Conservation (phyloP, 1,284 basidiomycete genomes). For the Leucoagaricus sp. region DNA sequence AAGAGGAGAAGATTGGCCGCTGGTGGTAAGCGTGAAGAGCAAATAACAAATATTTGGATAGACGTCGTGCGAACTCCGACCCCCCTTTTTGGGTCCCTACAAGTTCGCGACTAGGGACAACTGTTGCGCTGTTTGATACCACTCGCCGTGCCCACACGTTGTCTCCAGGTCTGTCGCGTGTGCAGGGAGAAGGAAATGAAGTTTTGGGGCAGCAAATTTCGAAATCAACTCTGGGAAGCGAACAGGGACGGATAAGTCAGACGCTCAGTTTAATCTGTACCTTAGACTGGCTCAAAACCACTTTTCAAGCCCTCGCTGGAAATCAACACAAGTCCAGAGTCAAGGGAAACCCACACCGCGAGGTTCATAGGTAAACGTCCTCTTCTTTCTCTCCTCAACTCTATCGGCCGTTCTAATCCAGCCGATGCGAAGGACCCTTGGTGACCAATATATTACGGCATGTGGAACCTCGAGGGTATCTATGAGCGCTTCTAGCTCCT, state of each 20-base stretch:
- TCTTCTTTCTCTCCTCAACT: background rate
- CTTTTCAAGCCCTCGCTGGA: background rate
- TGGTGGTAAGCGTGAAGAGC: background rate
- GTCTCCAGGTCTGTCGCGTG: background rate
- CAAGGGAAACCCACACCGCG: background rate
- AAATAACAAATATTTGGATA: slow-evolving; percentile 15
- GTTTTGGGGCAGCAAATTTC: background rate
- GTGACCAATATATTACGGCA: slow-evolving; percentile 4
- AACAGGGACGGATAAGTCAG: background rate
- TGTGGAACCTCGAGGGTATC: background rate
- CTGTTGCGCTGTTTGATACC: too few relatives aligned
- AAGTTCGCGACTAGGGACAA: background rate
- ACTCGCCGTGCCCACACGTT: background rate
- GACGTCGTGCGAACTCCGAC: slow-evolving; percentile 11
- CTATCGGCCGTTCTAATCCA: background rate
- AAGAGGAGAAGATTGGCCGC: background rate
- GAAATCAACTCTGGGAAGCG: slow-evolving; percentile 5
- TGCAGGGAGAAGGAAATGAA: background rate
- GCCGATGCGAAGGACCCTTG: background rate
- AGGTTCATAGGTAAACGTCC: background rate
- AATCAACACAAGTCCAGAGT: background rate
- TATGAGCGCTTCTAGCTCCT: background rate
- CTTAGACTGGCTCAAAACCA: background rate
- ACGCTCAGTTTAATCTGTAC: background rate
- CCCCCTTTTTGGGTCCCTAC: background rate